Percentiles rank a stretch among this genome's conserved stretches.
Conservation (phyloP, 495 filamentous ascomycete species). For the Penicillium alfredii region DNA sequence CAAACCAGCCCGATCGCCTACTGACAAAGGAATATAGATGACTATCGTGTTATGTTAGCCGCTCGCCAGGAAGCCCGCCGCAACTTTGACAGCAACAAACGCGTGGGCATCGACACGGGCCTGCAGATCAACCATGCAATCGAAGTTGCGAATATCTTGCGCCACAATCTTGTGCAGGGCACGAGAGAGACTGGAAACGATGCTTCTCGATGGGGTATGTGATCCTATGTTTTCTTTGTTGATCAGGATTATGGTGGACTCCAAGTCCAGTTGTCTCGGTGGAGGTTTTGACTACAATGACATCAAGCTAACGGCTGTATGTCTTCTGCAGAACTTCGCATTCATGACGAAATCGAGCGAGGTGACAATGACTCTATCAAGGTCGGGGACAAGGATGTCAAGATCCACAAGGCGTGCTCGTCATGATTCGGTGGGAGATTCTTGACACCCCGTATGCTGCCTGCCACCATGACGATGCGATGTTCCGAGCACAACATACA, state of each 20-base stretch:
- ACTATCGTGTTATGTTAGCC: conserved; percentile 56
- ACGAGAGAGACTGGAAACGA: conserved; percentile 46
- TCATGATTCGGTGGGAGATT: conserved; percentile 17
- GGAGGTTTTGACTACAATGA: too few relatives aligned
- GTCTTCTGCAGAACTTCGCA: conserved; percentile 66
- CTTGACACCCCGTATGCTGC: neutral
- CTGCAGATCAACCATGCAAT: conserved; percentile 68
- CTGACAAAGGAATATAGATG: too few relatives aligned
- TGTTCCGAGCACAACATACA: neutral
- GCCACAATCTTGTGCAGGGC: conserved; percentile 86
- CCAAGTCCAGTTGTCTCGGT: too few relatives aligned
- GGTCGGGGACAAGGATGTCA: conserved; percentile 40
- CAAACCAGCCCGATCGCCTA: too few relatives aligned
- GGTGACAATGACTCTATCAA: conserved; percentile 89
- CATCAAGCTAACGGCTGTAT: too few relatives aligned
- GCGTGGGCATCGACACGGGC: conserved; percentile 45
- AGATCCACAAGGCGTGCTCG: conserved; percentile 43
- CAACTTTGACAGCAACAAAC: conserved; percentile 61
- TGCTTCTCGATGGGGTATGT: conserved; percentile 60
- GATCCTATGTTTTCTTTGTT: neutral
- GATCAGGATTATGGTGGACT: neutral
- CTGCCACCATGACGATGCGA: neutral
- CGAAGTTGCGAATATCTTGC: conserved; percentile 73
- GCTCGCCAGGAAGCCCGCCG: conserved; percentile 64
- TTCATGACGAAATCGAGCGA: conserved; percentile 85